A percentile compares a stretch with the other conserved stretches of the same genome.
Evolutionary conservation across 2,329 filamentous ascomycete genomes (phyloP).

Genomic region (Colletotrichum sojae): DNA sequence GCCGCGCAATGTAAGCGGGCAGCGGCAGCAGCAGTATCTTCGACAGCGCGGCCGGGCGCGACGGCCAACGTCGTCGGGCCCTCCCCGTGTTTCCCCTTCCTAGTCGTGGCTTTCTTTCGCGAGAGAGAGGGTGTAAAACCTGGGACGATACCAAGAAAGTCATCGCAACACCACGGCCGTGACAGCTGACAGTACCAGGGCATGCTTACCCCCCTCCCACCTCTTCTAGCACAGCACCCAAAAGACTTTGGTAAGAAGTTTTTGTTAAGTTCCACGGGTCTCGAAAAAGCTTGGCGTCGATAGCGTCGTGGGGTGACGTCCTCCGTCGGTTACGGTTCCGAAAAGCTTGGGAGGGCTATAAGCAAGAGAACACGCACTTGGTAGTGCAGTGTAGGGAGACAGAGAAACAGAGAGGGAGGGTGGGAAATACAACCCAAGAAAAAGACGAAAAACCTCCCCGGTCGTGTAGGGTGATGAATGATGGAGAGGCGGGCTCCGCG

Average conservation of each 20-base stretch:
- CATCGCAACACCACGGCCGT: conserved; percentile 3
- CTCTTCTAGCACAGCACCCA: no score
- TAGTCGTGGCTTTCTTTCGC: no score
- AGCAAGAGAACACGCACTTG: no score
- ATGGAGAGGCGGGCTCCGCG: not conserved
- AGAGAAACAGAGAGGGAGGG: no score
- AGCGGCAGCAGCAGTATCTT: not conserved
- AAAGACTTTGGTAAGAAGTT: no score
- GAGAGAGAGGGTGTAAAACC: no score
- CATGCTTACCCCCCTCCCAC: no score
- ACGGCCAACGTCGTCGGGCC: not conserved
- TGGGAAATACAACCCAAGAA: not conserved
- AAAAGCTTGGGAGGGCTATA: not conserved
- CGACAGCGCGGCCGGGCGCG: not conserved
- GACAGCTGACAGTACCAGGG: not conserved
- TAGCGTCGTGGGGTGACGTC: not conserved
- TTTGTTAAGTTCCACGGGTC: no score
- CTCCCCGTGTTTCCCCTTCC: no score
- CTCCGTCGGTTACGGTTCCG: conserved; percentile 6
- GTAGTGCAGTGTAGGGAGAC: no score
- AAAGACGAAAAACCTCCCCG: no score
- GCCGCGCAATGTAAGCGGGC: not conserved
- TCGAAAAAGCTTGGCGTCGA: not conserved
- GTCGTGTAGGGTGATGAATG: not conserved
- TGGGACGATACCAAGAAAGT: conserved; percentile 1